A percentile compares a stretch with the other conserved stretches of the same genome.
These are phyloP conservation scores for Diaporthe batatas DNA, from an alignment of 2,329 filamentous ascomycete genomes.

Conservation along the genomic window DNA sequence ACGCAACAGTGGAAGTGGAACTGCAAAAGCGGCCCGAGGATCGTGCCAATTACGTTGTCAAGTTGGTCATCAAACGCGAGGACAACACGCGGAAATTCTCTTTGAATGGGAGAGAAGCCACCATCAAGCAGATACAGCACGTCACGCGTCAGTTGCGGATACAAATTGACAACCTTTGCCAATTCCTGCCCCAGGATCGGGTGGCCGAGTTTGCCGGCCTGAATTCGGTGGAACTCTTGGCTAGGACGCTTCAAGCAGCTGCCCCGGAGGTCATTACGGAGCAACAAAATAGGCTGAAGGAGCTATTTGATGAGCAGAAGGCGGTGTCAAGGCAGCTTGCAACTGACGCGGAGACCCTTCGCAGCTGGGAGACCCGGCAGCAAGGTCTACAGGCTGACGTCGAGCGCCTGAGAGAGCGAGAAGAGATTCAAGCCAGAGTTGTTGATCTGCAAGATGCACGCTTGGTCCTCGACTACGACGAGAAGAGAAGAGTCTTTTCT, in stretches of 20 bases:
- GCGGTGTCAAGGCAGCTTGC: constrained; percentile 69
- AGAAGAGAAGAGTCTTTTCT: constrained; percentile 61
- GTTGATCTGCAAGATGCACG: constrained; percentile 74
- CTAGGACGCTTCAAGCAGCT: constrained; percentile 89
- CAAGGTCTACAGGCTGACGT: constrained; percentile 83
- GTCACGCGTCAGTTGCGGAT: constrained; percentile 83
- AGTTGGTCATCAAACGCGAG: constrained; percentile 82
- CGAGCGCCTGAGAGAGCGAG: constrained; percentile 82
- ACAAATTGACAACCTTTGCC: constrained; percentile 97
- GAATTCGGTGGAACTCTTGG: constrained; percentile 83
- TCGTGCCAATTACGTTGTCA: constrained; percentile 78
- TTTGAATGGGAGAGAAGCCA: constrained; percentile 75
- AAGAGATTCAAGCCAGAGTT: constrained; percentile 74
- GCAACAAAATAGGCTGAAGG: constrained; percentile 82
- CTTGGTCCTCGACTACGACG: constrained; percentile 74
- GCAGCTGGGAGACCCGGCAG: constrained; percentile 79
- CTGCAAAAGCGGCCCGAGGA: constrained; percentile 75
- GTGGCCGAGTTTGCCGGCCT: constrained; percentile 94
- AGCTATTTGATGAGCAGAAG: constrained; percentile 78
- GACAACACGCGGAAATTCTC: constrained; percentile 86
- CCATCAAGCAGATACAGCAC: constrained; percentile 74
- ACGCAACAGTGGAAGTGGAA: constrained; percentile 91
- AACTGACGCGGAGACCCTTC: constrained; percentile 72
- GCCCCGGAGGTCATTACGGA: constrained; percentile 84
- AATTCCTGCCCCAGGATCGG: constrained; percentile 95